Evolutionary conservation across 495 filamentous ascomycete genomes (phyloP), one percentile per base, ranked within the genome.

Genomic region (Apiosordaria backusii): DNA sequence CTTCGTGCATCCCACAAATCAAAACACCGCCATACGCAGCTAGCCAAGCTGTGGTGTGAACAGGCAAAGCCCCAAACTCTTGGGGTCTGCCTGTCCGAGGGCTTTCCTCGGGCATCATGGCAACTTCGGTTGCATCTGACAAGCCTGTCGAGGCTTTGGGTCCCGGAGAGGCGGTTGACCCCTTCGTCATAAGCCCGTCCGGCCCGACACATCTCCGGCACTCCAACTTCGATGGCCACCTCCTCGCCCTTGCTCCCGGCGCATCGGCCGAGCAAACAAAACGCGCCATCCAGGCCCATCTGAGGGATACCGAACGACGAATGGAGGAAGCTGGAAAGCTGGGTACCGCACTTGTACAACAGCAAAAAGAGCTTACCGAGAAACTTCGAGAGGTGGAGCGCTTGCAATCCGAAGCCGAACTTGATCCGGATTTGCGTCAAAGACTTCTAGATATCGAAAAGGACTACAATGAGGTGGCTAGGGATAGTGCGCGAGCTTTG

Each of bases 381-480:
- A 86, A 89, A 69, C 78, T 99, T 67, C 88, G 87, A 69, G 95
- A 97, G 68, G 87, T 98, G 0, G 91, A 96, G 70, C 87, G 86
- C 70, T 83, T 91, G 68, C 85, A 95, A 72, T 85, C 87, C 68
- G 90, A 92, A 55, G 82, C 86, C n/a, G 90, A 96, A 68, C 89
- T 98, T 64, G 89, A 88, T 7, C 89, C 91, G 1, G 93, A 97
- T 61, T 76, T 98, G 71, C 88, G 90, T 16, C 88, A 89, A 76
- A 93, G 90, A 75, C 81, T 99, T 27, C 83, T 86, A 10, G 94
- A 96, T 63, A 83, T 98, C 71, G 95, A 99, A 74, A 89, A 86
- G 75, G 96, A 97, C 68, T 98, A 96, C 76, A 95, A 95, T 76
- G 95, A 98, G 68, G 91, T 97, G 57, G 93, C 93, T 29, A 85